Percentiles rank a stretch among this genome's conserved stretches.
phyloP scores from a whole-genome alignment of 2,329 filamentous ascomycete species.

The Rutstroemia sp. region DNA sequence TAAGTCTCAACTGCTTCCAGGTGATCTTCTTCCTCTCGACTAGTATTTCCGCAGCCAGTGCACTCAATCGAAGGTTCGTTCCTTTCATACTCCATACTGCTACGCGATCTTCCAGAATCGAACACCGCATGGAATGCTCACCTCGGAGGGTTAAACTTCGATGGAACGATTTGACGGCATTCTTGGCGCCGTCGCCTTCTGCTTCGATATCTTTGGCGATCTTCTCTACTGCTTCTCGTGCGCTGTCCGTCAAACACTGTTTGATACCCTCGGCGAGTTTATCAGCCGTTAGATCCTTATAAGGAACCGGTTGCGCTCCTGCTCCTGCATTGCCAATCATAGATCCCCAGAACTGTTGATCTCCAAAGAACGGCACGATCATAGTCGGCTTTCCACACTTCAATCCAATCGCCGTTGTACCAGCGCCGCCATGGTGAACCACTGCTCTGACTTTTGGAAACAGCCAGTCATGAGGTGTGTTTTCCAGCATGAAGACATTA shows the following conservation, averaged over 20 bases:
- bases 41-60: conserved; percentile 58
- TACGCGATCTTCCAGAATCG: conserved; percentile 52
- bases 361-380: conserved; percentile 74
- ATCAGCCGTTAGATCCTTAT: conserved; percentile 57
- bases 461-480: conserved; percentile 71
- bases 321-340: conserved; percentile 59
- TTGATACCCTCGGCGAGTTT: conserved; percentile 64
- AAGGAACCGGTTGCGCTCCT: conserved; percentile 59
- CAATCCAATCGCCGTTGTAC: conserved; percentile 67
- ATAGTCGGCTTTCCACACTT: conserved; percentile 66
- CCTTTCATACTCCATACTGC: conserved; percentile 61
- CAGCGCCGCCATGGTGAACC: conserved; percentile 71
- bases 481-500: conserved; percentile 64
- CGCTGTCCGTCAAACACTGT: conserved; percentile 56
- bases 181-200: conserved; percentile 60
- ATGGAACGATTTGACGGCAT: conserved; percentile 63
- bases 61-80: conserved; percentile 51
- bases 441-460: conserved; percentile 60
- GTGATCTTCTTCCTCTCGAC: conserved; percentile 52
- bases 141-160: conserved; percentile 46
- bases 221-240: conserved; percentile 46
- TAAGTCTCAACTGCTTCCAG: conserved; percentile 55
- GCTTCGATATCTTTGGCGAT: conserved; percentile 54
- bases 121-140: conserved; percentile 54
- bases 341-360: conserved; percentile 70